Evolutionary conservation across 2,329 filamentous ascomycete genomes (phyloP).

Genomic region (Boeremia lycopersici): DNA sequence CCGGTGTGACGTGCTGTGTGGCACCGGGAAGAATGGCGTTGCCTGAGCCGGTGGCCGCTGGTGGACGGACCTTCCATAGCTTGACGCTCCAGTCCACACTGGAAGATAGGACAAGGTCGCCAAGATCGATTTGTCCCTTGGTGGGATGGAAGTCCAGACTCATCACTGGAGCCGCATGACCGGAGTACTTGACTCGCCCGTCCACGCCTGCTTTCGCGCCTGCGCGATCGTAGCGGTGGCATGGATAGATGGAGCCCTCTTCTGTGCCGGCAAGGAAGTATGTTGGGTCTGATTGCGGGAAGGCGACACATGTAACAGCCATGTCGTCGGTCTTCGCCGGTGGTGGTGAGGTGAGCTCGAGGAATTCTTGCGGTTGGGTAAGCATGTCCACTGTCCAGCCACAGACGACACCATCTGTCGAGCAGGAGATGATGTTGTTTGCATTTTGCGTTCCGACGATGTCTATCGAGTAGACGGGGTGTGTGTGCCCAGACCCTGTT

Average conservation of each 20-base stretch:
- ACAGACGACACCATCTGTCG: slow-evolving; percentile 94
- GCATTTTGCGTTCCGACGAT: slow-evolving; percentile 98
- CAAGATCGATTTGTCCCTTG: slow-evolving; percentile 88
- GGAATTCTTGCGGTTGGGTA: slow-evolving; percentile 90
- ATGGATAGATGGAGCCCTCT: slow-evolving; percentile 94
- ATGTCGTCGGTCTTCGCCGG: slow-evolving; percentile 88
- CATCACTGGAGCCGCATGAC: slow-evolving; percentile 93
- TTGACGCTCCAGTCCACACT: slow-evolving; percentile 97
- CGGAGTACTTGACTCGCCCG: slow-evolving; percentile 82
- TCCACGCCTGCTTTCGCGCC: slow-evolving; percentile 97
- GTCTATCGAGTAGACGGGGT: slow-evolving; percentile 93
- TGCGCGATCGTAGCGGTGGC: slow-evolving; percentile 95
- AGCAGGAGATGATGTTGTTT: slow-evolving; percentile 97
- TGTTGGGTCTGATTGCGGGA: slow-evolving; percentile 92
- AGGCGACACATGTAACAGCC: slow-evolving; percentile 91
- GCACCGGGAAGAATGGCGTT: slow-evolving; percentile 49
- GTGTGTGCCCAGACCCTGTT: slow-evolving; percentile 92
- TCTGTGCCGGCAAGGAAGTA: slow-evolving; percentile 98
- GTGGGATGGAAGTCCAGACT: slow-evolving; percentile 94
- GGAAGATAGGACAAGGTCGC: slow-evolving; percentile 89
- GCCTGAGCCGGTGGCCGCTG: slow-evolving; percentile 66
- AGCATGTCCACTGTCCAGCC: slow-evolving; percentile 99
- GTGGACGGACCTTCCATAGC: slow-evolving; percentile 90
- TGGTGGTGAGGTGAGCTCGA: slow-evolving; percentile 83
- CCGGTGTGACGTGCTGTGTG: slow-evolving; percentile 66